phyloP scores from a whole-genome alignment of 306 rosid genomes.

The Corylus heterophylla region DNA sequence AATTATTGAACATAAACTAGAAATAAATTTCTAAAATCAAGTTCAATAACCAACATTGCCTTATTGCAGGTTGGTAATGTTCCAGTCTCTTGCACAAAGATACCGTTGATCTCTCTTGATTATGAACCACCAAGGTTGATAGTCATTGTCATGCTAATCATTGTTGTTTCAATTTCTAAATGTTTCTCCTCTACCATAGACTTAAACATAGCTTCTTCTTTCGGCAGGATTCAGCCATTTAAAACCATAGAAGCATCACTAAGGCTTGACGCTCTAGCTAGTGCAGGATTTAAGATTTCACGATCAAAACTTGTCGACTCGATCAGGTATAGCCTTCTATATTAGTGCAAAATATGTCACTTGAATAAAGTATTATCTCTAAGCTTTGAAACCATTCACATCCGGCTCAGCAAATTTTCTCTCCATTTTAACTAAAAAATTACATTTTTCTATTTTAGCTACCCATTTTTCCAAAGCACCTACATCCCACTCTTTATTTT shows the following conservation, averaged over 20 bases:
- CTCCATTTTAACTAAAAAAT: too few relatives aligned
- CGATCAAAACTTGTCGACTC: constrained; percentile 88
- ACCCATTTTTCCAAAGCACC: too few relatives aligned
- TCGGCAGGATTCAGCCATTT: constrained; percentile 73
- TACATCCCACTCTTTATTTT: too few relatives aligned
- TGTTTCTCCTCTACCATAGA: background rate
- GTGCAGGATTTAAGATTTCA: constrained; percentile 93
- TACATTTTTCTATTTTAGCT: too few relatives aligned
- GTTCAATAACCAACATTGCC: constrained; percentile 9
- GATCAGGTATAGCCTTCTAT: constrained; percentile 54
- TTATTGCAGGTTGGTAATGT: constrained; percentile 84
- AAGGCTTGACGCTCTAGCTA: constrained; percentile 91
- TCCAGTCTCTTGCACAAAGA: constrained; percentile 67
- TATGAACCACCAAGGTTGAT: constrained; percentile 87
- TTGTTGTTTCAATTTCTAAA: constrained; percentile 11
- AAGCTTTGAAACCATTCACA: too few relatives aligned
- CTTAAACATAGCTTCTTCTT: background rate
- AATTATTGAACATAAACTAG: too few relatives aligned
- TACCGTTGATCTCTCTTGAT: constrained; percentile 85
- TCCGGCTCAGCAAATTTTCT: too few relatives aligned
- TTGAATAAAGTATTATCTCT: constrained; percentile 8
- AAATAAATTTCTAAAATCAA: too few relatives aligned
- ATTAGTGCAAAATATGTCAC: background rate
- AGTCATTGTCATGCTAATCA: constrained; percentile 17
- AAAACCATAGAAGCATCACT: constrained; percentile 78